Base-by-base conservation (phyloP, 345 rosid genomes). In the Clarkia xantiana region DNA sequence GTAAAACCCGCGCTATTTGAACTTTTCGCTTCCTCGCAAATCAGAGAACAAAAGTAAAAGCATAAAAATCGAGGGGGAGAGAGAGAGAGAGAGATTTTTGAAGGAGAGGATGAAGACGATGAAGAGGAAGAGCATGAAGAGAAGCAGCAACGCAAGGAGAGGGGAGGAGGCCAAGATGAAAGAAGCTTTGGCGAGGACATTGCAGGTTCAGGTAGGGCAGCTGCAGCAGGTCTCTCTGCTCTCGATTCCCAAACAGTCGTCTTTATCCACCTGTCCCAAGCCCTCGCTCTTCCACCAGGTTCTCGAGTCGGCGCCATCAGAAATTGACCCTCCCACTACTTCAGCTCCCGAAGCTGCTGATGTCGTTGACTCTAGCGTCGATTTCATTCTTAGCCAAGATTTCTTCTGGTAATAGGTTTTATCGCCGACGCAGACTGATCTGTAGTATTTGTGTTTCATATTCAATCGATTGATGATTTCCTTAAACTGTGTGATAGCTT, bases 321-420 rank as follows among this genome's bases (percentile, higher is more conserved):
- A 49, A 18, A 6, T 18, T 29, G 11, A 49, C 34, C 60, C 34
- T 47, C 51, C 55, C 70, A 45, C 50, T 17, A 45, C 58, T 54
- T 44, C 54, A 15, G 50, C 67, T 23, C 57, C 36, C 50, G 75
- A 68, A 29, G 36, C 7, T 48, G 49, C 41, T 18, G 86, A 66
- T 25, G 41, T 59, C 18, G 62, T 59, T 50, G 59, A 53, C n/a
- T 72, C 76, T 15, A 90, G 80, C 18, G 72, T 65, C 51, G 86
- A 83, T 45, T 80, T 70, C 66, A 86, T 91, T 44, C 98, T 91
- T 61, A 91, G 94, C 20, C 96, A 91, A 71, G 98, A 84, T 42
- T 84, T 91, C 67, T 91, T 91, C 71, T 91, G 98, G 98, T 91
- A 69, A 56, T 43, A n/a, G 41, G 39, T 41, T 39, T 49, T 36